phyloP scores from a whole-genome alignment of 1,284 basidiomycete genomes.

The Cryptococcus hybrid region DNA sequence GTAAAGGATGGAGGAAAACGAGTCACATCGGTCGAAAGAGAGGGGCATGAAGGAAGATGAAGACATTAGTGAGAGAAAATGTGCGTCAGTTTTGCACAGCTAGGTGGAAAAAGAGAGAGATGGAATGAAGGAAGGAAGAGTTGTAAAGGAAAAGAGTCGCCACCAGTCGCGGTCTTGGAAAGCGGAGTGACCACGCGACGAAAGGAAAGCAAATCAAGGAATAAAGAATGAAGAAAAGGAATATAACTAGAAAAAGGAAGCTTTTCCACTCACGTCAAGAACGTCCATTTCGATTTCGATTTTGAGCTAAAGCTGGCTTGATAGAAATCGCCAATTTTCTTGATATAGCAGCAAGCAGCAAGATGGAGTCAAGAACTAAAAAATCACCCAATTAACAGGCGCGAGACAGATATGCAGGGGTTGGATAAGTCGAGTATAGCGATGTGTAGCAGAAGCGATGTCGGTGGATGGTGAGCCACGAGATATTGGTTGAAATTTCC shows the following conservation, averaged over 20 bases:
- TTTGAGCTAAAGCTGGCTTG: no score
- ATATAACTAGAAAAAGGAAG: constrained; percentile 1
- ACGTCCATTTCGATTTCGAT: constrained; percentile 22
- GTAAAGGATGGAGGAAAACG: no score
- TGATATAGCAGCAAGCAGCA: no score
- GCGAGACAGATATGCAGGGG: no score
- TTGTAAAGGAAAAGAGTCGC: neutral
- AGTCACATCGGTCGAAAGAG: no score
- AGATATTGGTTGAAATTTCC: no score
- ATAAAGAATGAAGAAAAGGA: constrained; percentile 3
- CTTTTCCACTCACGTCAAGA: constrained; percentile 26
- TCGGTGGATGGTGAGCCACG: no score
- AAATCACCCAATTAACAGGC: no score
- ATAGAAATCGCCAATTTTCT: neutral
- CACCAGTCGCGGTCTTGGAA: neutral
- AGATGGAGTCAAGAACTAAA: neutral
- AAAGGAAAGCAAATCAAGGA: neutral
- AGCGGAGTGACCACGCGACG: neutral
- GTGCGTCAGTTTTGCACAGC: neutral
- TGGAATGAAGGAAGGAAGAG: neutral
- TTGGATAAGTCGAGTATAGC: neutral
- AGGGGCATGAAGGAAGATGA: no score
- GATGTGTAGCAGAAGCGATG: neutral
- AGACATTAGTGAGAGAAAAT: neutral
- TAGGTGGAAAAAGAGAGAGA: neutral